Evolutionary conservation across 1,284 basidiomycete species (phyloP).

Genomic region (Cryptococcus sp.): DNA sequence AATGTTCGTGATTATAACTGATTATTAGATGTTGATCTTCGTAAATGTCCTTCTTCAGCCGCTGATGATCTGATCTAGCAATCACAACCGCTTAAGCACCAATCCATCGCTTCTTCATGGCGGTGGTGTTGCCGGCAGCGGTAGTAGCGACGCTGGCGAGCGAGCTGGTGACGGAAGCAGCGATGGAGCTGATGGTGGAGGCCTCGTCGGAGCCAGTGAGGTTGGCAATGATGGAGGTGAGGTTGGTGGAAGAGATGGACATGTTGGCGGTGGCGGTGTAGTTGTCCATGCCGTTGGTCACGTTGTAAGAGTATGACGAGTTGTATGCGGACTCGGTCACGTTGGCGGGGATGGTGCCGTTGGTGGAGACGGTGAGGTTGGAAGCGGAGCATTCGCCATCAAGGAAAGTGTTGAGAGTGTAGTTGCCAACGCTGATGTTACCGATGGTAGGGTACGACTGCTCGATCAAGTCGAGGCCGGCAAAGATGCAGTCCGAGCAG

Average conservation of each 20-base stretch:
- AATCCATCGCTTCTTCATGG: slow-evolving; percentile 33
- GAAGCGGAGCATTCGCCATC: slow-evolving; percentile 30
- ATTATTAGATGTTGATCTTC: background rate
- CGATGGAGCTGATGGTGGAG: slow-evolving; percentile 4
- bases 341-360: slow-evolving; percentile 45
- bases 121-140: slow-evolving; percentile 6
- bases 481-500: slow-evolving; percentile 52
- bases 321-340: slow-evolving; percentile 40
- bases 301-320: slow-evolving; percentile 35
- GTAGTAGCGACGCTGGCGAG: slow-evolving; percentile 1
- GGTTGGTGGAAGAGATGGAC: slow-evolving; percentile 4
- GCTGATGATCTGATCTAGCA: background rate
- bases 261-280: slow-evolving; percentile 15
- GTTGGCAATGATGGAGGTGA: slow-evolving; percentile 7
- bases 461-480: slow-evolving; percentile 41
- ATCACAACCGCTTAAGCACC: slow-evolving; percentile 13
- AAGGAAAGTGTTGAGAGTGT: slow-evolving; percentile 34
- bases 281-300: slow-evolving; percentile 34
- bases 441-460: slow-evolving; percentile 40
- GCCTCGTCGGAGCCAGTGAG: background rate
- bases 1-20: no score
- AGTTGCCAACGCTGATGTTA: slow-evolving; percentile 26
- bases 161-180: background rate
- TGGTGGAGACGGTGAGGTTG: slow-evolving; percentile 19
- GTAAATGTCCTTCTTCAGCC: background rate